Evolutionary conservation across 2,329 filamentous ascomycete genomes (phyloP), one percentile per base, ranked within the genome.

Genomic region (Polychaeton citri): DNA sequence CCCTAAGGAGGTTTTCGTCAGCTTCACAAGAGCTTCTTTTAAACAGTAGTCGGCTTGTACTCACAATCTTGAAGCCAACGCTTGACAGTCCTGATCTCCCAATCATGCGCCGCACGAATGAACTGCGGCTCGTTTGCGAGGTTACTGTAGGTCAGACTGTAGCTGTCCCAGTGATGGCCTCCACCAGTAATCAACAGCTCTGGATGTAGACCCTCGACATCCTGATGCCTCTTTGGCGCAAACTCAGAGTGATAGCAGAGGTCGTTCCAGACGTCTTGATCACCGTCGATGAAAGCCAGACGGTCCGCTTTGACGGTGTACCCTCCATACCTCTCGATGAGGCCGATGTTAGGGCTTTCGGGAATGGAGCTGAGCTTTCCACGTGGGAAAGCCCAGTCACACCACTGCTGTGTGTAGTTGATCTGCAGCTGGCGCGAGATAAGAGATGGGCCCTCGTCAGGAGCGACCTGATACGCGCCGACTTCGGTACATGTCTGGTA

Each of bases 331-430:
- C 52, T 52, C 38, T 67, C 66, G 49, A 63, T 64, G 6, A 49
- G 45, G 3, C 49, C 47, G 3, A 66, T 43, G 35, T 68, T 56
- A 0, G 68, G 68, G 0, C 53, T 58, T 1, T 56, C 26, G 0
- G 67, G 64, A 16, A 71, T 61, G 19, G 46, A 43, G 42, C 66
- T 69, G 50, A 63, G 58, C 18, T 57, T 35, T 0, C 68, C 68
- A 1, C 55, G 40, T 1, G 66, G 63, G 42, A 71, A 72, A 1
- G 68, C 65, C 66, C 68, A 68, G n/a, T 46, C 60, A 43, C 69
- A 72, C 67, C 68, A 72, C 49, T 71, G 63, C 43, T 70, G 68
- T 24, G 67, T 71, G 49, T 72, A 72, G 28, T 60, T 53, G 6
- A 58, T 57, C 33, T 67, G 57, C 68, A n/a, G n/a, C n/a, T n/a